Base-by-base conservation (phyloP, 371 early-diverging fungal species). In the Mucor piriformis region DNA sequence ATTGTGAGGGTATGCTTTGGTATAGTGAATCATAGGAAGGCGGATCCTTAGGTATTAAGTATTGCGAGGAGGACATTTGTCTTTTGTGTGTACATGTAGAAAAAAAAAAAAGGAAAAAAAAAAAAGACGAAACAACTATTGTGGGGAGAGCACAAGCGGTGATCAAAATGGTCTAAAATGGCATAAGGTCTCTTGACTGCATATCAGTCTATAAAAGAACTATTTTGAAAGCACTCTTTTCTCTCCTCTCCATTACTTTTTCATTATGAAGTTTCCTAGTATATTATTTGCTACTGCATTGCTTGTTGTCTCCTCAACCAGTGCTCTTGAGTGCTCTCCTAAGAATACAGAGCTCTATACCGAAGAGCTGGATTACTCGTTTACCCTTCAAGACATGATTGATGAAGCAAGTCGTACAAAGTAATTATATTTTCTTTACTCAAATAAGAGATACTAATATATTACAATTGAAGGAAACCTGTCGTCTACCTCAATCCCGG, bases 11-110 rank as follows among this genome's bases (percentile, higher is more conserved):
- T 51, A 69, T 61, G 21, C 63, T 57, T 11, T 72, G 50, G 50
- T 76, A 76, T 32, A 76, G 25, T 27, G 76, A 76, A 20, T 76
- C 72, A 59, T 76, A 76, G 10, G 76, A 70, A 15, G 76, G 76
- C 33, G 71, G 76, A 50, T 76, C 76, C 62, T 76, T 76, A 35
- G 74, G 72, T 60, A 69, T 55, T 20, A 69, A 50, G 27, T 59
- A 47, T 40, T 59, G 57, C n/a, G 68, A 58, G 20, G 42, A 66
- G 42, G 63, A 59, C 62, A 66, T 66, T 33, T 25, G 13, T 18
- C 33, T 12, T n/a, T n/a, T n/a, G n/a, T n/a, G n/a, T n/a, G n/a
- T n/a, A n/a, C n/a, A n/a, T 27, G n/a, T 50, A 5, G 18, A 35
- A 13, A 35, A 42, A 37, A 27, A 29, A 48, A 24, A 21, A 34